Base-by-base conservation (phyloP, 495 filamentous ascomycete species). In the Durotheca rogersii region DNA sequence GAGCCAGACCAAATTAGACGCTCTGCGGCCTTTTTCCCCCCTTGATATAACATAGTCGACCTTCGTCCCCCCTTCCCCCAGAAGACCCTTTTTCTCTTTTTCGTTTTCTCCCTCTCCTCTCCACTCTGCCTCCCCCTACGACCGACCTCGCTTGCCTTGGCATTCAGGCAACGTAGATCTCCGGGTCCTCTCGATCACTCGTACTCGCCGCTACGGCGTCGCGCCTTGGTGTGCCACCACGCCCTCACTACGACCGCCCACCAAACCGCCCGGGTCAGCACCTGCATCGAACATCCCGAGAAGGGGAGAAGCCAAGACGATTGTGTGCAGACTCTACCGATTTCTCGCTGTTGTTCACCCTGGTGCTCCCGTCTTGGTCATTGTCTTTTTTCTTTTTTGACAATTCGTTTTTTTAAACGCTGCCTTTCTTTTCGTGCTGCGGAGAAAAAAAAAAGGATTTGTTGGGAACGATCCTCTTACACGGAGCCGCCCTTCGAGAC, bases 151-250 rank as follows among this genome's bases (percentile, higher is more conserved):
- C 47, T 42, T 61, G 54, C 44, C 61, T 65, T 65, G 61, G 61
- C 61, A 51, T 47, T 41, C 46, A 54, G 58, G 61, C 51, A 58
- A 49, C 46, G 41, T 53, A 61, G 58, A 64, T 62, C 58, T 55
- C 41, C 29, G 49, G 47, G 30, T 41, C 47, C 38, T 41, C 47
- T 31, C n/a, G n/a, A 51, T 51, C 56, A 60, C 36, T 17, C 32
- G 30, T 29, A 51, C 51, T 23, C 29, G 46, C 23, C 35, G 9
- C 23, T 27, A 38, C 33, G 36, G 47, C 37, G 31, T 33, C 37
- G 27, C 38, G 34, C 15, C 20, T 34, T 30, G 15, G 41, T 56
- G 51, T 61, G 53, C 44, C 29, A 58, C 49, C 49, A 49, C 49
- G 44, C 34, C 58, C 27, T 16, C 38, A 38, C 14, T 27, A 45